Conservation (phyloP, 345 rosid species). For the Brassica nigra region DNA sequence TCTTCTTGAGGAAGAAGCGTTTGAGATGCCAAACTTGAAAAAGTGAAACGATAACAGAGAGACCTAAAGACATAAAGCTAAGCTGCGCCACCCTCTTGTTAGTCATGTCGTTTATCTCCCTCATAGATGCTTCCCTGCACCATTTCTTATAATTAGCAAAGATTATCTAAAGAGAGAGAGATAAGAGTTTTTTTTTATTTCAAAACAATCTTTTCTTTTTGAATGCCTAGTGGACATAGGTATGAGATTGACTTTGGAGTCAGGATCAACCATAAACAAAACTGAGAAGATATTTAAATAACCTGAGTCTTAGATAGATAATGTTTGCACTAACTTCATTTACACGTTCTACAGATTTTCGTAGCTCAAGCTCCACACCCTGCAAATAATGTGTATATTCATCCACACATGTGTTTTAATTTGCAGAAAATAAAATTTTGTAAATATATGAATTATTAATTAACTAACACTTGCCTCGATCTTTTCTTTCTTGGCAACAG, state of each 20-base stretch:
- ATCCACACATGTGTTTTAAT: neutral
- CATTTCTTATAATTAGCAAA: neutral
- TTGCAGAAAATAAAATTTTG: neutral
- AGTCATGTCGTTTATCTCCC: conserved; percentile 33
- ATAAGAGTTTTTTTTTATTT: neutral
- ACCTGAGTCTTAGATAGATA: conserved; percentile 29
- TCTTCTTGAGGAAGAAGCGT: conserved; percentile 41
- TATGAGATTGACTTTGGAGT: too few species aligned
- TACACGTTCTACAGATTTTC: conserved; percentile 8
- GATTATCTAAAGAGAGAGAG: neutral
- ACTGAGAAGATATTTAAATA: neutral
- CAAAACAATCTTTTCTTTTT: too few species aligned
- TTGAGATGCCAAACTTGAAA: conserved; percentile 38
- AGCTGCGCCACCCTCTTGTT: conserved; percentile 29
- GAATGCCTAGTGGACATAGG: too few species aligned
- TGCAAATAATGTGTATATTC: neutral
- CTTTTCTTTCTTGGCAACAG: conserved; percentile 39
- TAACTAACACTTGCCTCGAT: conserved; percentile 20
- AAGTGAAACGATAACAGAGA: conserved; percentile 27
- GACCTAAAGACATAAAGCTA: conserved; percentile 21
- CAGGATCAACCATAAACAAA: neutral
- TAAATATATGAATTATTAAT: neutral
- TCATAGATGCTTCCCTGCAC: conserved; percentile 38
- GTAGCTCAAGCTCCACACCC: conserved; percentile 39
- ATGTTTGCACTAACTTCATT: conserved; percentile 16